Percentiles rank a stretch among this genome's conserved stretches.
Evolutionary conservation across 2,329 filamentous ascomycete species (phyloP).

Genomic region (Torrubiella hemipterigena): DNA sequence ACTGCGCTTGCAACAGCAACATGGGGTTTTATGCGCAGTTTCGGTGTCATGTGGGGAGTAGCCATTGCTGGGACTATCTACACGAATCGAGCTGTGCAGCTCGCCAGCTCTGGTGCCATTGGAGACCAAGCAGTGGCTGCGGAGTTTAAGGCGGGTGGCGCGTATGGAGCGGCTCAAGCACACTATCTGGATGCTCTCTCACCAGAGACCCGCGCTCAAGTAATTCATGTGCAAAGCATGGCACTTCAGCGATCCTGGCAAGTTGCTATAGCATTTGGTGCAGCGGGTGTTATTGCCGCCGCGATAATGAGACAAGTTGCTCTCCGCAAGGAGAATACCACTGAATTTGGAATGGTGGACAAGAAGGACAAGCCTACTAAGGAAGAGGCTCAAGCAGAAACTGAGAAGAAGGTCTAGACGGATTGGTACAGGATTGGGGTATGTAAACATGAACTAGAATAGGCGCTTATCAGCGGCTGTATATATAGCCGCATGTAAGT

Average conservation of each 20-base stretch:
- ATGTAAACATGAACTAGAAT: too few species aligned
- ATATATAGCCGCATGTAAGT: too few species aligned
- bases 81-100: conserved; percentile 10
- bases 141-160: conserved; percentile 9
- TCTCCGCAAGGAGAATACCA: conserved; percentile 3
- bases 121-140: conserved; percentile 6
- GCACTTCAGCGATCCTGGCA: conserved; percentile 12
- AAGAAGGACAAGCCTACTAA: neutral
- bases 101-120: conserved; percentile 8
- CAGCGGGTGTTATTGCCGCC: conserved; percentile 9
- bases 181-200: conserved; percentile 1
- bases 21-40: conserved; percentile 32
- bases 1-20: conserved; percentile 23
- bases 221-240: conserved; percentile 10
- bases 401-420: neutral
- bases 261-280: conserved; percentile 15
- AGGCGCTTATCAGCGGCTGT: too few species aligned
- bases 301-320: conserved; percentile 2
- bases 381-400: neutral
- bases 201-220: conserved; percentile 7
- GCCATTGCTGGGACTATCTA: conserved; percentile 30
- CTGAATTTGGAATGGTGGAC: conserved; percentile 6
- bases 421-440: too few species aligned
- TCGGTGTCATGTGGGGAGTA: conserved; percentile 35
- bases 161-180: conserved; percentile 1